Evolutionary conservation across 345 rosid genomes (phyloP).

Genomic region (Camelina laxa): DNA sequence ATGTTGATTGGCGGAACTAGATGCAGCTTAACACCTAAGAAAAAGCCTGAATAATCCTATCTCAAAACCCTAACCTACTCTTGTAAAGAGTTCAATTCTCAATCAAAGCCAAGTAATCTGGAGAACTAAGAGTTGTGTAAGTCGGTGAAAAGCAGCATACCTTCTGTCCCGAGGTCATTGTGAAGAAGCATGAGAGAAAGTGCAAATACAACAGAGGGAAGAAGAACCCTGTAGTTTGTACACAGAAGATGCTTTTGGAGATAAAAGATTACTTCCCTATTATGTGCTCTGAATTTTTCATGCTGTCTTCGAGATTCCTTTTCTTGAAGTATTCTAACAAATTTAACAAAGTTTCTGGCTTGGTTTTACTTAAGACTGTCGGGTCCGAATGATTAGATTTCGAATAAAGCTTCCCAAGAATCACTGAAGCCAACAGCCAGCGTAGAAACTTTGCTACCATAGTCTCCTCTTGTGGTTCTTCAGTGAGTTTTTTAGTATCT

Average conservation of each 20-base stretch:
- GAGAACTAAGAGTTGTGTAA: slow-evolving; percentile 1
- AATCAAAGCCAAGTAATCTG: slow-evolving; percentile 8
- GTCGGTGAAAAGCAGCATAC: slow-evolving; percentile 48
- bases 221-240: slow-evolving; percentile 47
- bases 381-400: slow-evolving; percentile 36
- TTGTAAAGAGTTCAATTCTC: not conserved
- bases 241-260: slow-evolving; percentile 66
- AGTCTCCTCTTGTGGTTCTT: slow-evolving; percentile 59
- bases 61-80: slow-evolving; percentile 1
- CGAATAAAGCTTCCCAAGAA: slow-evolving; percentile 62
- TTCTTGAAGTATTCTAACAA: slow-evolving; percentile 51
- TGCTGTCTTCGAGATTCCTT: slow-evolving; percentile 40
- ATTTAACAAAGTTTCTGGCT: slow-evolving; percentile 48
- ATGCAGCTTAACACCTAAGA: slow-evolving; percentile 24
- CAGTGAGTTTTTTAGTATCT: slow-evolving; percentile 30
- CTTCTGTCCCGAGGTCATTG: slow-evolving; percentile 46
- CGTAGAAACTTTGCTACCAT: slow-evolving; percentile 72
- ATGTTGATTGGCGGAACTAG: slow-evolving; percentile 25
- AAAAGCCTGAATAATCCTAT: slow-evolving; percentile 13
- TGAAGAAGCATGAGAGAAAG: slow-evolving; percentile 60
- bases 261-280: slow-evolving; percentile 56
- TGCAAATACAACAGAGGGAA: slow-evolving; percentile 72
- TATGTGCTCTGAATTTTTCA: slow-evolving; percentile 45
- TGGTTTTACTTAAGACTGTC: slow-evolving; percentile 39
- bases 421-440: slow-evolving; percentile 83